Percentiles rank a stretch among this genome's conserved stretches.
phyloP scores from a whole-genome alignment of 73 alveolate species.

The Urostyla sp. region DNA sequence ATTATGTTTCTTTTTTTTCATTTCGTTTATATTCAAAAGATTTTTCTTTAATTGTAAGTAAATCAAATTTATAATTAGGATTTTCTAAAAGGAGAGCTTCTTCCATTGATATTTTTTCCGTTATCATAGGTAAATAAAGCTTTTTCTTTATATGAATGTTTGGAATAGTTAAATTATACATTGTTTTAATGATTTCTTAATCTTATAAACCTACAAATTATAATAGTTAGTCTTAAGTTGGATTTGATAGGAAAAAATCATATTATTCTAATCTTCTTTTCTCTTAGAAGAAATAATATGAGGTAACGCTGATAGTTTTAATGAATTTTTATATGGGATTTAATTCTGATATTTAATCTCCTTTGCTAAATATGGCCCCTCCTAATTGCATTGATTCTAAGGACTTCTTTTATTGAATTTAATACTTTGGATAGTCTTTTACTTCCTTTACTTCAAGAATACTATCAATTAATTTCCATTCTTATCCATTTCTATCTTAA shows the following conservation, averaged over 20 bases:
- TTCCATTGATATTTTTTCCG: no score
- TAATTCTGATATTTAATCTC: not conserved
- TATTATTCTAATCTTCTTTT: conserved; percentile 39
- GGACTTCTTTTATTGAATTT: not conserved
- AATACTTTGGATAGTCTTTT: not conserved
- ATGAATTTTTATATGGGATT: conserved; percentile 19
- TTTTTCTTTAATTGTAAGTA: no score
- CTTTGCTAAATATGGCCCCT: conserved; percentile 40
- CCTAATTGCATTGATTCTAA: conserved; percentile 9
- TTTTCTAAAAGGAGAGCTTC: no score
- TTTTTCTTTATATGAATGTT: conserved; percentile 4
- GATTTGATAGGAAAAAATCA: conserved; percentile 55
- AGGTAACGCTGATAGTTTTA: conserved; percentile 13
- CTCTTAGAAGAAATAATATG: conserved; percentile 40
- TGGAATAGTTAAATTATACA: conserved; percentile 29
- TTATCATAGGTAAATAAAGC: conserved; percentile 42
- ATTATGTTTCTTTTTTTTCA: no score
- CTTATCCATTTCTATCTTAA: not conserved
- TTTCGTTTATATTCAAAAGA: no score
- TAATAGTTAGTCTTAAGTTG: conserved; percentile 40
- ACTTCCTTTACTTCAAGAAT: not conserved
- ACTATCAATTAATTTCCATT: not conserved
- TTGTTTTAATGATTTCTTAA: conserved; percentile 7
- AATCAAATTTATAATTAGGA: no score
- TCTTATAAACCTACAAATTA: conserved; percentile 30